A percentile compares a stretch with the other conserved stretches of the same genome.
phyloP scores from a whole-genome alignment of 345 rosid species.

The Erucastrum elatum region DNA sequence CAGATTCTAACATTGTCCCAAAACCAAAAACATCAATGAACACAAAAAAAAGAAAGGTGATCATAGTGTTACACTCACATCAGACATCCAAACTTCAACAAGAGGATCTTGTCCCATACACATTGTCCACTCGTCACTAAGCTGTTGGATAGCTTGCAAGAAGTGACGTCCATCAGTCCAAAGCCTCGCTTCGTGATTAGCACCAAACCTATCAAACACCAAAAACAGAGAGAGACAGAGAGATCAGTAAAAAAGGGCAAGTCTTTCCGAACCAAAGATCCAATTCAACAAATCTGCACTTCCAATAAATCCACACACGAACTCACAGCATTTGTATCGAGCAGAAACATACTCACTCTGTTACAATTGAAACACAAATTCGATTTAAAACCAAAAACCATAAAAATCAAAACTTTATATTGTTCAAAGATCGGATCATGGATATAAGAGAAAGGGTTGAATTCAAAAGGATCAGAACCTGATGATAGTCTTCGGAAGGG shows the following conservation, averaged over 20 bases:
- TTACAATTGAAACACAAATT: not conserved
- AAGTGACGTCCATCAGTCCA: conserved; percentile 98
- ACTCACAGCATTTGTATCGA: conserved; percentile 79
- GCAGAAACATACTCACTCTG: conserved; percentile 94
- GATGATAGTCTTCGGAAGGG: conserved; percentile 94
- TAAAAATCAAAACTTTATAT: conserved; percentile 9
- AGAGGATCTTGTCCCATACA: conserved; percentile 89
- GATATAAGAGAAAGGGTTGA: not conserved
- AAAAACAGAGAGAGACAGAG: too few relatives aligned
- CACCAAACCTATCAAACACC: conserved; percentile 60
- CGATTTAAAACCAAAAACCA: not conserved
- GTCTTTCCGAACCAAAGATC: conserved; percentile 5
- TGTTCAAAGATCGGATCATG: conserved; percentile 21
- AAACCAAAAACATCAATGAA: too few relatives aligned
- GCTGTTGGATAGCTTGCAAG: conserved; percentile 81
- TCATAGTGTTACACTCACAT: conserved; percentile 47
- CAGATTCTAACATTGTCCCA: too few relatives aligned
- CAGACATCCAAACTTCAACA: conserved; percentile 78
- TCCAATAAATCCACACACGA: conserved; percentile 88
- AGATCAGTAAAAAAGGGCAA: too few relatives aligned
- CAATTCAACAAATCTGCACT: conserved; percentile 56
- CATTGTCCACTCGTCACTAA: conserved; percentile 84
- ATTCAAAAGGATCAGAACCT: too few relatives aligned
- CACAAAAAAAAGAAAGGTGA: too few relatives aligned
- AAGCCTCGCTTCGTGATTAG: conserved; percentile 61